Conservation (phyloP, 257 asterid genomes). For the Jacaranda mimosifolia region DNA sequence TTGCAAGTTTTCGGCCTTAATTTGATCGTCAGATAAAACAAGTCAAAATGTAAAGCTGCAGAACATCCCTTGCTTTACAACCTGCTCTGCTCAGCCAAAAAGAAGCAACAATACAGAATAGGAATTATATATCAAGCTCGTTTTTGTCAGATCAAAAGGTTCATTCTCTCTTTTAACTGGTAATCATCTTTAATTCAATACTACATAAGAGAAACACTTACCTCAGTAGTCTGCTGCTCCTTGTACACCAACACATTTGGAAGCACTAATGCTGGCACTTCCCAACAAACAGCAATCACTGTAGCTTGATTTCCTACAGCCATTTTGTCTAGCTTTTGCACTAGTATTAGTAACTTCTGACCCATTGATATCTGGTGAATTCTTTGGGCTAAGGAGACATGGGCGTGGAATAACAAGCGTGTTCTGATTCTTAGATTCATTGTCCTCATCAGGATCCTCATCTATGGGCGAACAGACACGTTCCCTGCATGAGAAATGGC, state of each 20-base stretch:
- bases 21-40: slow-evolving; percentile 1
- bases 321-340: slow-evolving; percentile 45
- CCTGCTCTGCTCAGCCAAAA: slow-evolving; percentile 34
- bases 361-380: slow-evolving; percentile 43
- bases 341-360: slow-evolving; percentile 42
- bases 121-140: background rate
- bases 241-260: slow-evolving; percentile 63
- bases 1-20: background rate
- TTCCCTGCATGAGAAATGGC: slow-evolving; percentile 52
- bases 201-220: slow-evolving; percentile 39
- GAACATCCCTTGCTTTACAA: slow-evolving; percentile 26
- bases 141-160: no score
- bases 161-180: no score
- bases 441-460: slow-evolving; percentile 54
- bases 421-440: slow-evolving; percentile 46
- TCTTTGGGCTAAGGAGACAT: slow-evolving; percentile 55
- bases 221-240: slow-evolving; percentile 55
- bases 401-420: slow-evolving; percentile 44
- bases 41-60: slow-evolving; percentile 14
- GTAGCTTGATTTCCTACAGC: slow-evolving; percentile 48
- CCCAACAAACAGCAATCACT: slow-evolving; percentile 68
- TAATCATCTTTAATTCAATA: background rate
- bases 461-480: slow-evolving; percentile 64
- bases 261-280: slow-evolving; percentile 81
- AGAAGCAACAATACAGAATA: slow-evolving; percentile 28